Conservation (phyloP, 2,329 filamentous ascomycete species). For the Diaporthe batatas region DNA sequence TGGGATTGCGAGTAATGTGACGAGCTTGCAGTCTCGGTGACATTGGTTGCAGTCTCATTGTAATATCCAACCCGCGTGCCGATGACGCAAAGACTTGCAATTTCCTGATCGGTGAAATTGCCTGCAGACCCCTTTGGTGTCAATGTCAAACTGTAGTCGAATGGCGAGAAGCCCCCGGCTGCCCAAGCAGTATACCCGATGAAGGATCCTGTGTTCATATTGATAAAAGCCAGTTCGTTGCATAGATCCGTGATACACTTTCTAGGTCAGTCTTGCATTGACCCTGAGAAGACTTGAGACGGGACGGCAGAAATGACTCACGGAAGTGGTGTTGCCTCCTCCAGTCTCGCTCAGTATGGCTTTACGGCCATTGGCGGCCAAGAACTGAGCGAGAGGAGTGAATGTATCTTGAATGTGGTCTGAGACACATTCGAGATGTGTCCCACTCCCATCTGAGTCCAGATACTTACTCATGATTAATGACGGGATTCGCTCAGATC, state of each 20-base stretch:
- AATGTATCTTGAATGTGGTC: slow-evolving; percentile 64
- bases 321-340: slow-evolving; percentile 57
- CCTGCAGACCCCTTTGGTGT: slow-evolving; percentile 52
- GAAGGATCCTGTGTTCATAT: slow-evolving; percentile 61
- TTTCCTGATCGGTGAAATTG: slow-evolving; percentile 42
- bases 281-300: background rate
- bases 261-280: background rate
- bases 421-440: slow-evolving; percentile 62
- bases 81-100: slow-evolving; percentile 30
- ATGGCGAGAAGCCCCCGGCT: slow-evolving; percentile 58
- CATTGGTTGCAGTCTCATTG: background rate
- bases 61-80: slow-evolving; percentile 16
- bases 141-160: slow-evolving; percentile 57
- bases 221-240: slow-evolving; percentile 60
- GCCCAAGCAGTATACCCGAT: slow-evolving; percentile 62
- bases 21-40: background rate
- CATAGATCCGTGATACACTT: slow-evolving; percentile 60
- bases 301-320: slow-evolving; percentile 47
- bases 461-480: slow-evolving; percentile 60
- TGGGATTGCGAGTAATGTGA: background rate
- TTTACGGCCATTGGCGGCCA: slow-evolving; percentile 61
- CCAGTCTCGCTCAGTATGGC: slow-evolving; percentile 69
- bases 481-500: too few species aligned
- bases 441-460: slow-evolving; percentile 67
- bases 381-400: slow-evolving; percentile 59